Conservation (phyloP, 306 rosid genomes). For the Gynostemma pentaphyllum region DNA sequence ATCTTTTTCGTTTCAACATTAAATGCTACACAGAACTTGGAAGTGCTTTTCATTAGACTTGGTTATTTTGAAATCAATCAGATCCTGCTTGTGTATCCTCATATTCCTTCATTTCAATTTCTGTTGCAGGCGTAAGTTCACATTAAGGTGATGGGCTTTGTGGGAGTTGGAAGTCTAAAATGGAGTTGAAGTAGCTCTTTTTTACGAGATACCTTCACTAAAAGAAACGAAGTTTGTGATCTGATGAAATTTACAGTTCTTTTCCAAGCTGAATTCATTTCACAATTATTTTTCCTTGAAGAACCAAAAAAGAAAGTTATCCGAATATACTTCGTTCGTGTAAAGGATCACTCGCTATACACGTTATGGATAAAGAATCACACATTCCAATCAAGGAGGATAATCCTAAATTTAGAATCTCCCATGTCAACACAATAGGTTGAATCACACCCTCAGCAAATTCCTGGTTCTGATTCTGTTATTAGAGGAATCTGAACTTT, state of each 20-base stretch:
- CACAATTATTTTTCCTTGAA: not conserved
- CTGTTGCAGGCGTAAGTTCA: not conserved
- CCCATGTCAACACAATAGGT: not conserved
- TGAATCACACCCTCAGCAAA: not conserved
- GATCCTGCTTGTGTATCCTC: not conserved
- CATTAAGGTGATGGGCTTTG: not conserved
- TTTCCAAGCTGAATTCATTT: not conserved
- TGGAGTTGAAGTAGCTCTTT: not conserved
- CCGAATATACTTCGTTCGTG: not conserved
- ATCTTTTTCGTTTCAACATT: not conserved
- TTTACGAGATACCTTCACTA: not conserved
- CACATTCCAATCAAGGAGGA: not conserved
- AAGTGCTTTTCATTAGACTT: not conserved
- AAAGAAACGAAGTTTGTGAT: constrained; percentile 2
- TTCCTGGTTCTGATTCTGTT: too few species aligned
- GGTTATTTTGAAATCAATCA: not conserved
- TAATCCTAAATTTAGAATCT: not conserved
- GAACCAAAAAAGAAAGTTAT: not conserved
- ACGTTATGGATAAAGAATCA: not conserved
- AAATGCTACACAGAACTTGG: not conserved
- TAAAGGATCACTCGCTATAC: not conserved
- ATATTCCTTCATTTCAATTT: not conserved
- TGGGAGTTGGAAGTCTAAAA: not conserved
- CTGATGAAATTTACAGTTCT: not conserved
- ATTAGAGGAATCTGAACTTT: not conserved